Evolutionary conservation across 2,329 filamentous ascomycete species (phyloP).

Genomic region (Ophiostoma piceae): DNA sequence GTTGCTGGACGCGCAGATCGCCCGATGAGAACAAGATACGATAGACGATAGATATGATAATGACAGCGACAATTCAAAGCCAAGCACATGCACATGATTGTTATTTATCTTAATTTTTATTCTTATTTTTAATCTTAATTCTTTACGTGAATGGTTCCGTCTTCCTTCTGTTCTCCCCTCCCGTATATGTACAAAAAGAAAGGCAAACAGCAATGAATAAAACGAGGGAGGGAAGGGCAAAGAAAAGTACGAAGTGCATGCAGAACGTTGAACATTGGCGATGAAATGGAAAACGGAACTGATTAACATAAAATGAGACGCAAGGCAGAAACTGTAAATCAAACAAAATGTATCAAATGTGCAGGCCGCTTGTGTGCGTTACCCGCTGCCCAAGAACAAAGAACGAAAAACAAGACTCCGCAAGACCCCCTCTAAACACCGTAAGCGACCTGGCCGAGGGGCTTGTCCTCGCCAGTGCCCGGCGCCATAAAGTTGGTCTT

Average conservation of each 20-base stretch:
- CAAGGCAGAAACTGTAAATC: slow-evolving; percentile 9
- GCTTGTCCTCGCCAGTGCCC: slow-evolving; percentile 59
- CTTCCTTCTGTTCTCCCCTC: slow-evolving; percentile 21
- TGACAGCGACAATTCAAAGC: not conserved
- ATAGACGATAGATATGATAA: not conserved
- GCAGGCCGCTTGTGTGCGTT: slow-evolving; percentile 30
- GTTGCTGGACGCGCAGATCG: not conserved
- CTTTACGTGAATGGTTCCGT: slow-evolving; percentile 19
- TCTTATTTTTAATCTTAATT: slow-evolving; percentile 24
- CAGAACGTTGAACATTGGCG: not conserved
- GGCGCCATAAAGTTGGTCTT: slow-evolving; percentile 75
- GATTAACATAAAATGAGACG: not conserved
- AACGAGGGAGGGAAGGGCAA: slow-evolving; percentile 13
- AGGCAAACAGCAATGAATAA: slow-evolving; percentile 19
- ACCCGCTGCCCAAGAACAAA: slow-evolving; percentile 33
- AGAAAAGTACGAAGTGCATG: not conserved
- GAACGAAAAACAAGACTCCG: not conserved
- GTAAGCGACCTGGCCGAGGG: slow-evolving; percentile 57
- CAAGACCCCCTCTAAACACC: slow-evolving; percentile 41
- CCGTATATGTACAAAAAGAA: slow-evolving; percentile 31
- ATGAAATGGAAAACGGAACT: not conserved
- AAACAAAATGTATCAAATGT: slow-evolving; percentile 29
- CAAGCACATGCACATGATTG: not conserved
- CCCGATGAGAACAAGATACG: not conserved
- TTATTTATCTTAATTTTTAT: not conserved